Evolutionary conservation across 441 rosid genomes (phyloP).

Genomic region (Erodium chrysanthum): DNA sequence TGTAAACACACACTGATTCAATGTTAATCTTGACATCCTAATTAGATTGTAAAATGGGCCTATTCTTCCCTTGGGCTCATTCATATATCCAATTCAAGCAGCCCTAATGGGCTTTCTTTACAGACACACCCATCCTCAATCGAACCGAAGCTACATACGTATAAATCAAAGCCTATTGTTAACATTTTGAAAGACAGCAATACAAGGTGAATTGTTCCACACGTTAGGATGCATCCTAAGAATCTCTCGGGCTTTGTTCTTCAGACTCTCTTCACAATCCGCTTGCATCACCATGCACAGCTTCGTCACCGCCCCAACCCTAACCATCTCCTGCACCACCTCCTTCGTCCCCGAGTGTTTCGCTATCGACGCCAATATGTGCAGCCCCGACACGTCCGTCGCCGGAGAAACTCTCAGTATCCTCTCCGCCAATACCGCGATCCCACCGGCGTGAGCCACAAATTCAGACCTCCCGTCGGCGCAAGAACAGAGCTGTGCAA

Average conservation of each 20-base stretch:
- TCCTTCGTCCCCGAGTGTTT: slow-evolving; percentile 31
- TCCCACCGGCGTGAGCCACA: slow-evolving; percentile 38
- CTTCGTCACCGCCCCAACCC: slow-evolving; percentile 41
- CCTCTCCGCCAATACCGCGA: slow-evolving; percentile 48
- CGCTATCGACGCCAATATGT: slow-evolving; percentile 34
- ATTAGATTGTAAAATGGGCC: too few relatives aligned
- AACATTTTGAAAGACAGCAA: background rate
- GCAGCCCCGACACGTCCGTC: slow-evolving; percentile 42
- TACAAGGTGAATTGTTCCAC: slow-evolving; percentile 56
- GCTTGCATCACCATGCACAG: slow-evolving; percentile 40
- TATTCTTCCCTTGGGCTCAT: too few relatives aligned
- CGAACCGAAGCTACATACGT: too few relatives aligned
- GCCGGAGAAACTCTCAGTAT: slow-evolving; percentile 36
- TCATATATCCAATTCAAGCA: too few relatives aligned
- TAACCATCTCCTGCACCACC: slow-evolving; percentile 48
- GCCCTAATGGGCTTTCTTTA: too few relatives aligned
- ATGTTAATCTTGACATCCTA: too few relatives aligned
- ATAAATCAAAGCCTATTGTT: too few relatives aligned
- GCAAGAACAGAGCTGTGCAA: slow-evolving; percentile 50
- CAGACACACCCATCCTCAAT: too few relatives aligned
- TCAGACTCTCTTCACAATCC: slow-evolving; percentile 32
- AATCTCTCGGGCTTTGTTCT: slow-evolving; percentile 42
- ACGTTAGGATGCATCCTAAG: slow-evolving; percentile 36
- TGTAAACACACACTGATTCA: too few relatives aligned
- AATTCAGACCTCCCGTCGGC: slow-evolving; percentile 66